Conservation (phyloP, 2,329 filamentous ascomycete species). For the Hymenoscyphus infarciens region DNA sequence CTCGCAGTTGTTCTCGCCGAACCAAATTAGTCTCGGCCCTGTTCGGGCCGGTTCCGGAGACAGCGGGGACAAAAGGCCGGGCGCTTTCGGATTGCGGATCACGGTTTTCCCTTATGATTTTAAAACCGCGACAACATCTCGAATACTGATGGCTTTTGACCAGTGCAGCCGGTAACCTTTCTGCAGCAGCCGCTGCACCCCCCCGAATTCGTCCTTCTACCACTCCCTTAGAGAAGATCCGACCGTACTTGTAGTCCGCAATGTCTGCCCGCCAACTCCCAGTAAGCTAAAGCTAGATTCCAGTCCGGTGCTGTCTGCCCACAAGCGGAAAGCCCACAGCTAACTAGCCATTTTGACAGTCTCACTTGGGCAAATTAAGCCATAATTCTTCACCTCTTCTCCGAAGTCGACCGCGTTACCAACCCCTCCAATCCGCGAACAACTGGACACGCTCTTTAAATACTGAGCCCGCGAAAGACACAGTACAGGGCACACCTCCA, state of each 20-base stretch:
- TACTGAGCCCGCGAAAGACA: neutral
- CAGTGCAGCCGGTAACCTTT: conserved; percentile 29
- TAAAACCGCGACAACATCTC: neutral
- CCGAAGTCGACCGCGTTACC: neutral
- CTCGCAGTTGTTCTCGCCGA: too few relatives aligned
- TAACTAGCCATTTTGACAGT: conserved; percentile 18
- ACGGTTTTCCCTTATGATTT: neutral
- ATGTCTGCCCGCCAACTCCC: conserved; percentile 29
- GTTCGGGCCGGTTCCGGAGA: neutral
- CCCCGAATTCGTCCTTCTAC: neutral
- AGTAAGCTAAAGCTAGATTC: conserved; percentile 26
- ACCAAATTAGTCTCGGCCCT: neutral
- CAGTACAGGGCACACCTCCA: conserved; percentile 19
- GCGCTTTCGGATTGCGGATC: neutral
- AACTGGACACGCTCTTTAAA: neutral
- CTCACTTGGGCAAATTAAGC: neutral
- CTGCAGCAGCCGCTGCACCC: conserved; percentile 34
- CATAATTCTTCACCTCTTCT: neutral
- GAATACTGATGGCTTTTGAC: conserved; percentile 27
- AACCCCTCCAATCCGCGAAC: neutral
- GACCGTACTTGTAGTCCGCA: conserved; percentile 13
- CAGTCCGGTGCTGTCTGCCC: conserved; percentile 4
- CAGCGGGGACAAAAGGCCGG: neutral
- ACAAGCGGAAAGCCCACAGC: conserved; percentile 14
- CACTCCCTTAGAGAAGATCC: neutral